Evolutionary conservation across 208 protist genomes (phyloP), one percentile per base, ranked within the genome.

Genomic region (Acanthamoeba sp.): DNA sequence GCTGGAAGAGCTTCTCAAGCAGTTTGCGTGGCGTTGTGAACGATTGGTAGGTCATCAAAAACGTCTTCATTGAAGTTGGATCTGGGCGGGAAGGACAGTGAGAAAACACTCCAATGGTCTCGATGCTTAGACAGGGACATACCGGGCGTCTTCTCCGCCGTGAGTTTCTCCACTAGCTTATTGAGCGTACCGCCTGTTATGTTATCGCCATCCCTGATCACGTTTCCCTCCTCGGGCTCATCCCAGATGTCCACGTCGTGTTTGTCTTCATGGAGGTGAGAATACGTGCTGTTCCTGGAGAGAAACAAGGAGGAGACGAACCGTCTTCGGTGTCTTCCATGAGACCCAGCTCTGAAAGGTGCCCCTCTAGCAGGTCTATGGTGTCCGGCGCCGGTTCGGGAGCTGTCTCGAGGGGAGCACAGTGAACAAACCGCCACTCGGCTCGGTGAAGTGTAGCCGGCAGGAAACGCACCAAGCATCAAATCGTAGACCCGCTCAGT

Each of bases 11-110:
- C 91, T 94, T 94, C 38, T 40, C 55, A 20, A 94, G 34, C 14
- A 94, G 91, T 10, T 84, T 57, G 52, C 40, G 91, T 10, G 91
- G 69, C 24, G 69, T 94, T 27, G 76, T 94, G 91, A 94, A 94
- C 10, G 91, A 88, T 38, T 94, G 91, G 69, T 94, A 85, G 45
- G 91, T 94, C 91, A 94, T 80, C 40, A 94, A 48, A 42, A 94
- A 85, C 24, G 42, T 95, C 29, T 48, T 80, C 38, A n/a, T 62
- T 2, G 27, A 84, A 0, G 32, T 94, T 32, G 69, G 38, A 69
- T 84, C 91, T 93, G 69, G 7, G 24, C 24, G 32, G 20, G 18
- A 29, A 55, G 22, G 18, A 82, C 1, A 7, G 24, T 82, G 42
- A 82, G 36, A 40, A 40, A 45, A 87, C 29, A 36, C 1, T 69